Conservation (phyloP, 768 basidiomycete species). For the Lactarius indigo region DNA sequence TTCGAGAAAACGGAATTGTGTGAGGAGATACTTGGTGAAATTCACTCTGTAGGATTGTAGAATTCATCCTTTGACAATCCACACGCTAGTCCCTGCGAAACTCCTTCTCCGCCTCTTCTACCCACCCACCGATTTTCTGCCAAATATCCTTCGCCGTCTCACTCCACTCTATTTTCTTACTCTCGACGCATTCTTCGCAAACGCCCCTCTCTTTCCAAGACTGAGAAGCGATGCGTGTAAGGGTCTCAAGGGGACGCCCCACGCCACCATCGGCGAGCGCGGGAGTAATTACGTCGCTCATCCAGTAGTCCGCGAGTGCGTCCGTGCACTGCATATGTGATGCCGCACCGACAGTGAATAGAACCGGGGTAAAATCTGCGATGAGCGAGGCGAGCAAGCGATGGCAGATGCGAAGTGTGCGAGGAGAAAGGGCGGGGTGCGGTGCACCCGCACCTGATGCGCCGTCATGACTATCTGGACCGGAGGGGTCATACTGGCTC, state of each 20-base stretch:
- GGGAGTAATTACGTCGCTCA: conserved; percentile 62
- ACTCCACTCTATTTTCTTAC: conserved; percentile 65
- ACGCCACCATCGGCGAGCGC: conserved; percentile 61
- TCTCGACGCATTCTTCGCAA: conserved; percentile 53
- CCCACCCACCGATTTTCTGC: conserved; percentile 59
- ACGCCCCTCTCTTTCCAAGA: conserved; percentile 59
- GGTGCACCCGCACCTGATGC: conserved; percentile 21
- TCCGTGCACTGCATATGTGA: conserved; percentile 74
- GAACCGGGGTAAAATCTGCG: conserved; percentile 63
- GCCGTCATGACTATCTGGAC: conserved; percentile 19
- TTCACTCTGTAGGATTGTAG: background rate
- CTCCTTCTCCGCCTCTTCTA: conserved; percentile 30
- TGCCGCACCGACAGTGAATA: conserved; percentile 70
- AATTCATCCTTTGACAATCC: background rate
- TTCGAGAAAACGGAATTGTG: conserved; percentile 21
- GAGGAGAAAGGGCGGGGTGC: conserved; percentile 29
- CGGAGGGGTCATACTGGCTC: conserved; percentile 26
- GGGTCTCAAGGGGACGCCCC: conserved; percentile 68
- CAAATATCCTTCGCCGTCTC: conserved; percentile 57
- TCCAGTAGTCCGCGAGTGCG: conserved; percentile 68
- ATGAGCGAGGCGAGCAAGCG: conserved; percentile 42
- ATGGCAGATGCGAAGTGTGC: conserved; percentile 29
- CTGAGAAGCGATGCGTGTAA: conserved; percentile 51
- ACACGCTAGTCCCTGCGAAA: conserved; percentile 4
- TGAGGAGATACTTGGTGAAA: conserved; percentile 1